Evolutionary conservation across 345 rosid species (phyloP).

Genomic region (Eucalyptus guilfoylei): DNA sequence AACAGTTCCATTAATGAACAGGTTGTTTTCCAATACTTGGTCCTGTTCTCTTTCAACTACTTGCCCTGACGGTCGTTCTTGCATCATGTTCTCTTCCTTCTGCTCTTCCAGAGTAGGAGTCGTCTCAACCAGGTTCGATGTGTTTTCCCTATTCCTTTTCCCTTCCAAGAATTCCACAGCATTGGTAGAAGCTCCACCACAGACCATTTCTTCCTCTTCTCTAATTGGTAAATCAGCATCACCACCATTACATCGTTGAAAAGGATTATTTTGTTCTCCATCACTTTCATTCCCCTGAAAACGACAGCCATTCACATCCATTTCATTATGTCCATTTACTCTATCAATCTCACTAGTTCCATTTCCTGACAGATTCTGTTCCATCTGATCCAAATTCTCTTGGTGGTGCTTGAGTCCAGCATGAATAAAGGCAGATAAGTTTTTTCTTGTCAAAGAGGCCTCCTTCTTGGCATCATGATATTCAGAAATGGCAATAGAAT

Average conservation of each 20-base stretch:
- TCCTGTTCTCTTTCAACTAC: slow-evolving; percentile 5
- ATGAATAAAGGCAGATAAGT: slow-evolving; percentile 15
- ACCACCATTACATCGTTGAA: background rate
- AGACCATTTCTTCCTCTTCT: slow-evolving; percentile 4
- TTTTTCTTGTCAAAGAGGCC: slow-evolving; percentile 20
- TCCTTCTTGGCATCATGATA: slow-evolving; percentile 24
- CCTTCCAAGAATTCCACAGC: background rate
- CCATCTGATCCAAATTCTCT: background rate
- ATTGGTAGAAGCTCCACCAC: background rate
- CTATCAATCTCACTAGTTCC: background rate
- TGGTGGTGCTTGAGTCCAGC: background rate
- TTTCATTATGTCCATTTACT: background rate
- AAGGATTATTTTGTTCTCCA: background rate
- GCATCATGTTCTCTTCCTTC: background rate
- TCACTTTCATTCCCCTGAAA: background rate
- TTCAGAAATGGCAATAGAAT: slow-evolving; percentile 26
- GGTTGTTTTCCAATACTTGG: background rate
- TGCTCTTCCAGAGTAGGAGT: background rate
- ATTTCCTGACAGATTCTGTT: background rate
- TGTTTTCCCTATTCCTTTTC: background rate
- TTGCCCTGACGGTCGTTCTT: background rate
- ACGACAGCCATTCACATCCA: background rate
- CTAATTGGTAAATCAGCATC: background rate
- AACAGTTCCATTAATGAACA: background rate
- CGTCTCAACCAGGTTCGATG: background rate